Conservation (phyloP, 2,329 filamentous ascomycete genomes). For the Mycogone perniciosa region DNA sequence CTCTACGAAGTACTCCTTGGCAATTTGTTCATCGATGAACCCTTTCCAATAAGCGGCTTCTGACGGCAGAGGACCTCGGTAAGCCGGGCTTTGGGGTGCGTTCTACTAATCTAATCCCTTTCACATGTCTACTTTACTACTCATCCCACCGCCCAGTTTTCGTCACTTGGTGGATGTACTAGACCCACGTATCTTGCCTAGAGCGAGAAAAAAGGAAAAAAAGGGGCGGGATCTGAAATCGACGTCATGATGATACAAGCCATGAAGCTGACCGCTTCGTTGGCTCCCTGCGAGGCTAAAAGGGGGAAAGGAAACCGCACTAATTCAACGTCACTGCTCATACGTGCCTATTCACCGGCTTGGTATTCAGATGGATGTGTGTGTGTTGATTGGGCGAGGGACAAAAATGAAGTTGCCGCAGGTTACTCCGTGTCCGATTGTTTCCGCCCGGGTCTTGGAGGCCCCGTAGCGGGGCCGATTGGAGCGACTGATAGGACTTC, state of each 20-base stretch:
- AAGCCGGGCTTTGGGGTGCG: slow-evolving; percentile 73
- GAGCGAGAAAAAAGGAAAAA: neutral
- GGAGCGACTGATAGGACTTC: slow-evolving; percentile 24
- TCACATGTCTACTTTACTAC: slow-evolving; percentile 52
- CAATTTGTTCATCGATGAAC: slow-evolving; percentile 83
- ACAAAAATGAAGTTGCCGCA: neutral
- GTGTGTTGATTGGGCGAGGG: neutral
- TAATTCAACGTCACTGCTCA: neutral
- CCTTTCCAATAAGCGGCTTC: slow-evolving; percentile 76
- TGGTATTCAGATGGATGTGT: too few relatives aligned
- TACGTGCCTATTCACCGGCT: neutral
- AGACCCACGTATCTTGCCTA: neutral
- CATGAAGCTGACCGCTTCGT: too few relatives aligned
- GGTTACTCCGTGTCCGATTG: slow-evolving; percentile 2
- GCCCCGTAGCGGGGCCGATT: slow-evolving; percentile 20
- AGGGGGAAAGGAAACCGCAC: neutral
- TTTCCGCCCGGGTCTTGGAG: slow-evolving; percentile 2
- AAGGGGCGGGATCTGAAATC: neutral
- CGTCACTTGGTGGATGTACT: neutral
- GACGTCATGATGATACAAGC: neutral
- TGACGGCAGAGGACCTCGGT: slow-evolving; percentile 74
- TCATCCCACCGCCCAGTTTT: slow-evolving; percentile 57
- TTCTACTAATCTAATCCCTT: too few relatives aligned
- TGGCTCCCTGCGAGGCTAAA: too few relatives aligned
- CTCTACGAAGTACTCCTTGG: slow-evolving; percentile 91